Evolutionary conservation across 2,329 filamentous ascomycete genomes (phyloP).

Genomic region (Ceratocystis cubensis): DNA sequence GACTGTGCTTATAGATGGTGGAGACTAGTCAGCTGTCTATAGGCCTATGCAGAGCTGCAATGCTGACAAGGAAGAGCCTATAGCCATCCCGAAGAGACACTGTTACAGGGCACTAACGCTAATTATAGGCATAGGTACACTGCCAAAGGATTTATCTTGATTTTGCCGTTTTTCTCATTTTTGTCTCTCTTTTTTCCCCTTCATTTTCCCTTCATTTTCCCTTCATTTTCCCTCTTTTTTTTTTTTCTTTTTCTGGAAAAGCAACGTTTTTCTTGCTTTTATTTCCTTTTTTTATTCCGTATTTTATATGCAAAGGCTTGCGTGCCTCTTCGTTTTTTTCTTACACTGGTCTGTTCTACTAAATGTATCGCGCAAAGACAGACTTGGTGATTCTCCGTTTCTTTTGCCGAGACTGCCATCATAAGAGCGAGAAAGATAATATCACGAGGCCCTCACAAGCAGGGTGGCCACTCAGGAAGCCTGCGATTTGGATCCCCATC

Average conservation of each 20-base stretch:
- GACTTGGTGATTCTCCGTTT: conserved; percentile 1
- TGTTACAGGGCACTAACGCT: no score
- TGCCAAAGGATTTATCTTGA: no score
- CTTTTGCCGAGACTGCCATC: not conserved
- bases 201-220: not conserved
- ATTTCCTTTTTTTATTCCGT: not conserved
- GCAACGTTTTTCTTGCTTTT: not conserved
- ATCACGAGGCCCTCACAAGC: not conserved
- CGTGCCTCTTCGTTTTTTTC: not conserved
- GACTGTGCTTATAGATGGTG: not conserved
- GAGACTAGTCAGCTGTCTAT: not conserved
- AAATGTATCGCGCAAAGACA: not conserved
- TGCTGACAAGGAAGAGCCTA: no score
- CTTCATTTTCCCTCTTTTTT: not conserved
- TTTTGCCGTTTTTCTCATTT: not conserved
- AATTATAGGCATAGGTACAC: no score
- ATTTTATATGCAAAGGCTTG: not conserved
- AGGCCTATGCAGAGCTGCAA: not conserved
- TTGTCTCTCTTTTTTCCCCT: not conserved
- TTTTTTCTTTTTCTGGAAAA: not conserved
- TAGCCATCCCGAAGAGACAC: no score
- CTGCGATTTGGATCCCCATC: not conserved
- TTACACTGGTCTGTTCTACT: not conserved
- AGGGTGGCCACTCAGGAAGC: not conserved
- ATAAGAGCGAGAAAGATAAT: no score